Conservation (phyloP, 805 yeast species). For the Ogataea pini region DNA sequence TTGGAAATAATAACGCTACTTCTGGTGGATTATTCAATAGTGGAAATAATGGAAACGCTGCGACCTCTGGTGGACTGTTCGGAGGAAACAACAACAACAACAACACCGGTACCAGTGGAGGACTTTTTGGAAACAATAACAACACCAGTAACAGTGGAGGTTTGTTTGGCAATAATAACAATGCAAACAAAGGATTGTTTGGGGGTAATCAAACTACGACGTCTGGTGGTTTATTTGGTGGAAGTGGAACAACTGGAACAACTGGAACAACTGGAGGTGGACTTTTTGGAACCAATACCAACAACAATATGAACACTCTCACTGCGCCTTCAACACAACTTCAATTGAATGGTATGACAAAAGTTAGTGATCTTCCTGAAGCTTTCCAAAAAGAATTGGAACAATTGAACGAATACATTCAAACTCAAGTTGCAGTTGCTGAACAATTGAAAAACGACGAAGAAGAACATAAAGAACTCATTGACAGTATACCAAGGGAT, state of each 20-base stretch:
- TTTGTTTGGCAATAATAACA: constrained; percentile 11
- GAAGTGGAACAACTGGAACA: not conserved
- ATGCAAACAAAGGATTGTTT: constrained; percentile 18
- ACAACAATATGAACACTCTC: too few species aligned
- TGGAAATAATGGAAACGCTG: too few species aligned
- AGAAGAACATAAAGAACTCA: constrained; percentile 60
- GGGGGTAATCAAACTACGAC: not conserved
- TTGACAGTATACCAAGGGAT: constrained; percentile 74
- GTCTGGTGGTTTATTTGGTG: constrained; percentile 21
- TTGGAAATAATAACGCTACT: constrained; percentile 23
- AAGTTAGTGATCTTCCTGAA: constrained; percentile 74
- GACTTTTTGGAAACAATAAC: constrained; percentile 25
- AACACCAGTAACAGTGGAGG: constrained; percentile 13
- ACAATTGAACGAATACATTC: constrained; percentile 69
- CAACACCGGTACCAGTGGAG: constrained; percentile 9
- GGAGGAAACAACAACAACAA: not conserved
- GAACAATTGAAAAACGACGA: constrained; percentile 64
- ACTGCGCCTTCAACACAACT: constrained; percentile 31
- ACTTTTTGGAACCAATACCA: not conserved
- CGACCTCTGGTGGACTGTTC: not conserved
- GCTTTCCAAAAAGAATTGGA: constrained; percentile 67
- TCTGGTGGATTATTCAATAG: not conserved
- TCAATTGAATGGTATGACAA: constrained; percentile 68
- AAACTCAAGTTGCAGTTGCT: constrained; percentile 70
- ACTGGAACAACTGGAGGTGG: not conserved